phyloP scores from a whole-genome alignment of 1,284 basidiomycete species.

The Boletellus deceptivus region DNA sequence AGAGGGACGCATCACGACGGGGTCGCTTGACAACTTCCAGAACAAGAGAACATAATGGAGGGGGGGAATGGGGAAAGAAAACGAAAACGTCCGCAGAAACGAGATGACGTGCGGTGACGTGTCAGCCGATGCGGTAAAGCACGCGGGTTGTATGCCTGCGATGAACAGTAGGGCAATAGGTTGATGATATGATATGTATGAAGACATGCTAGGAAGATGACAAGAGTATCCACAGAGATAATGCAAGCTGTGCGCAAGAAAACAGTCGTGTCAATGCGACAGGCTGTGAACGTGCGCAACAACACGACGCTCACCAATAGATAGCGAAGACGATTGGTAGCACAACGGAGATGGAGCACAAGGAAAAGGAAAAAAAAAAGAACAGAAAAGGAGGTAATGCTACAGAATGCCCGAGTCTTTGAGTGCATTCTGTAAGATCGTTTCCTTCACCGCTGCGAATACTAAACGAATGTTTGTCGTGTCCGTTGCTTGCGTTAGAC shows the following conservation, averaged over 20 bases:
- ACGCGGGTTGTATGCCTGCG: too few species aligned
- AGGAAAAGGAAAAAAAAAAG: neutral
- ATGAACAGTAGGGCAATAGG: slow-evolving; percentile 19
- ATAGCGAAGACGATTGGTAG: slow-evolving; percentile 19
- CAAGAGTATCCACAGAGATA: slow-evolving; percentile 33
- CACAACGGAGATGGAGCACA: slow-evolving; percentile 1
- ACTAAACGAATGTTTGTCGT: slow-evolving; percentile 85
- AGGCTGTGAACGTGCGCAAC: neutral
- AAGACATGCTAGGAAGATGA: slow-evolving; percentile 24
- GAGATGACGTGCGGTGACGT: too few species aligned
- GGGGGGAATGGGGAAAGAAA: too few species aligned
- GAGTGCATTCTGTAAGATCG: slow-evolving; percentile 88
- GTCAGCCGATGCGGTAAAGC: too few species aligned
- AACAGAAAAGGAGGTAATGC: neutral
- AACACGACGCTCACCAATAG: slow-evolving; percentile 21
- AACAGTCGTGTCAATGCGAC: slow-evolving; percentile 1
- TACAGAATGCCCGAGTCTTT: slow-evolving; percentile 79
- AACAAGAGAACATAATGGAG: too few species aligned
- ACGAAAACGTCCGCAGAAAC: too few species aligned
- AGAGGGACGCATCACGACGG: neutral
- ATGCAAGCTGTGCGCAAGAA: slow-evolving; percentile 23
- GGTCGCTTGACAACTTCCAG: neutral
- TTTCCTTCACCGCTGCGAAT: slow-evolving; percentile 97
- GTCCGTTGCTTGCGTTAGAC: slow-evolving; percentile 80
- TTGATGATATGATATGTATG: slow-evolving; percentile 29